Percentiles rank a stretch among this genome's conserved stretches.
phyloP scores from a whole-genome alignment of 2,329 filamentous ascomycete genomes.

The Talaromyces pinophilus region DNA sequence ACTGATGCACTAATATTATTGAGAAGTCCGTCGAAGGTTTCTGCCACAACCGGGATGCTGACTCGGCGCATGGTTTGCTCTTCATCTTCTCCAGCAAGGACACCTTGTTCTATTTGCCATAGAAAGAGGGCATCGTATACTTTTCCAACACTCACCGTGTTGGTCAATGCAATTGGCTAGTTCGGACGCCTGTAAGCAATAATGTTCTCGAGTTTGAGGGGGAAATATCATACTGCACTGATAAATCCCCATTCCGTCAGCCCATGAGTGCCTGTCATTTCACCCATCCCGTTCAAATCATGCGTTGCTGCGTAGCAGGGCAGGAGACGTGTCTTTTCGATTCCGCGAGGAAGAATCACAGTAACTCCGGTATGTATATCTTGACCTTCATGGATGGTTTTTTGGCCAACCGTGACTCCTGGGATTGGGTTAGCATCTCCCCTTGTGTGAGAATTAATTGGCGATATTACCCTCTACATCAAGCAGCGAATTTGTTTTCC shows the following conservation, averaged over 20 bases:
- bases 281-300: slow-evolving; percentile 18
- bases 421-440: not conserved
- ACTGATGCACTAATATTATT: slow-evolving; percentile 12
- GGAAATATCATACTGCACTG: not conserved
- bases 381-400: slow-evolving; percentile 13
- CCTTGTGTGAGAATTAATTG: not conserved
- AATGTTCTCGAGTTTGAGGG: not conserved
- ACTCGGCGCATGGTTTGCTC: slow-evolving; percentile 10
- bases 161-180: slow-evolving; percentile 16
- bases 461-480: slow-evolving; percentile 10
- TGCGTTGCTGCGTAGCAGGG: slow-evolving; percentile 17
- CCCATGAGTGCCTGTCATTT: slow-evolving; percentile 12
- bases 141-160: slow-evolving; percentile 14
- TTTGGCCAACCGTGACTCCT: slow-evolving; percentile 15
- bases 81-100: not conserved
- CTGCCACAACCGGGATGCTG: slow-evolving; percentile 15
- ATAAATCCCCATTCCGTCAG: slow-evolving; percentile 11
- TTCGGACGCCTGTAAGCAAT: not conserved
- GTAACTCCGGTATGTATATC: slow-evolving; percentile 17
- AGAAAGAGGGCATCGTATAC: slow-evolving; percentile 17
- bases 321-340: not conserved
- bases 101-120: slow-evolving; percentile 12
- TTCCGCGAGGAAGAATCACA: slow-evolving; percentile 13
- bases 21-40: slow-evolving; percentile 9
- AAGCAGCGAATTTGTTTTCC: slow-evolving; percentile 10